Evolutionary conservation across 106 monocot genomes (phyloP).

Genomic region (Posidonia australis): DNA sequence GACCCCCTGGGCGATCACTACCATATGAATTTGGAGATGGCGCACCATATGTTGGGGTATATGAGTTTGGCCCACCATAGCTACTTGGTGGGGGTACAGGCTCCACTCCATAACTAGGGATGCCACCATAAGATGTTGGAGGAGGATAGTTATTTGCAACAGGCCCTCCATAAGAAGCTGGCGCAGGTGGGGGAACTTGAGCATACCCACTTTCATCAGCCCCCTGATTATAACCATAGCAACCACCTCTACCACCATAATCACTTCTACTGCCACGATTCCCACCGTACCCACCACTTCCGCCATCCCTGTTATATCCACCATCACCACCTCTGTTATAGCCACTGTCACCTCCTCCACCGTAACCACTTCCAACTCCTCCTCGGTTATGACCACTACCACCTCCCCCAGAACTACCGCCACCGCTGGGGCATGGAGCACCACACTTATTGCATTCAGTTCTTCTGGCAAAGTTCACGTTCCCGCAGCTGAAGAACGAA

Average conservation of each 20-base stretch:
- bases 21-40: constrained; percentile 39
- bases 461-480: constrained; percentile 88
- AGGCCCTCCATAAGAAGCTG: constrained; percentile 38
- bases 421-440: constrained; percentile 43
- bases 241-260: constrained; percentile 27
- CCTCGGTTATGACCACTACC: constrained; percentile 21
- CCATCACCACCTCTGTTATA: constrained; percentile 27
- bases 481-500: constrained; percentile 61
- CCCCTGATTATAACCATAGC: constrained; percentile 15
- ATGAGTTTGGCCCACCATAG: constrained; percentile 46
- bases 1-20: constrained; percentile 20
- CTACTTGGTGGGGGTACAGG: constrained; percentile 35
- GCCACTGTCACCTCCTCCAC: constrained; percentile 19
- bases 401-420: constrained; percentile 23
- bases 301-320: constrained; percentile 26
- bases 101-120: constrained; percentile 46
- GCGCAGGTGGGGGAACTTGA: constrained; percentile 45
- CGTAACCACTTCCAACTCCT: constrained; percentile 21
- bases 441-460: constrained; percentile 95
- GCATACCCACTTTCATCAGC: constrained; percentile 50
- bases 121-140: constrained; percentile 47
- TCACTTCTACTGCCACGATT: constrained; percentile 14
- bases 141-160: constrained; percentile 40
- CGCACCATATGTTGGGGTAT: constrained; percentile 58
- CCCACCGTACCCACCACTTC: constrained; percentile 20